These are phyloP conservation scores for Aspergillus aculeatus DNA, from an alignment of 2,329 filamentous ascomycete genomes.

Conservation along the genomic window DNA sequence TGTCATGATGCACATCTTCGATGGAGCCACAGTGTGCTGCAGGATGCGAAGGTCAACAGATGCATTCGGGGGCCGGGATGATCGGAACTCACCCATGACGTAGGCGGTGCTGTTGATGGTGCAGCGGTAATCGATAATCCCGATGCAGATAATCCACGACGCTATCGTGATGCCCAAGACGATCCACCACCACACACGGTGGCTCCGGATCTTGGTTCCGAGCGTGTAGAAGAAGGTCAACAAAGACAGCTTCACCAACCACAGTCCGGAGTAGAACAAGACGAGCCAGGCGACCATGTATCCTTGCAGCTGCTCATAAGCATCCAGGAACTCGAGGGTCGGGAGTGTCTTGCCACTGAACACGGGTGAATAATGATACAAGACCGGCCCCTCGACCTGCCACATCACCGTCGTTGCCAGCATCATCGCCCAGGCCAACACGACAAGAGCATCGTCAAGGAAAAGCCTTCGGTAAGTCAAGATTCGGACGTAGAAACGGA, in stretches of 20 bases:
- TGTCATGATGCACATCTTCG: conserved; percentile 18
- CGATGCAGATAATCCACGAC: conserved; percentile 17
- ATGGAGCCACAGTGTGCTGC: conserved; percentile 14
- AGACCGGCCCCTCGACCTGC: conserved; percentile 13
- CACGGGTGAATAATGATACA: conserved; percentile 14
- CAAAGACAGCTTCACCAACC: conserved; percentile 21
- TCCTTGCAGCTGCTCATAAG: too few relatives aligned
- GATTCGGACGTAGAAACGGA: too few relatives aligned
- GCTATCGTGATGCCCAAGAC: conserved; percentile 11
- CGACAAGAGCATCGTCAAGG: conserved; percentile 4
- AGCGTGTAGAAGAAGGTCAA: conserved; percentile 20
- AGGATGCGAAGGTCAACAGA: not conserved
- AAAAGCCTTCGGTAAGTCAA: too few relatives aligned
- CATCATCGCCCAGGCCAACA: conserved; percentile 18
- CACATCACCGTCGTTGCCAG: conserved; percentile 16
- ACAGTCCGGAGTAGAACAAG: conserved; percentile 18
- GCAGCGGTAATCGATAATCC: conserved; percentile 20
- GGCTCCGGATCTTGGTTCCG: conserved; percentile 13
- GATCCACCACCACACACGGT: conserved; percentile 20
- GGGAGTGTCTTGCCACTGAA: not conserved
- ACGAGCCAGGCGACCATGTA: conserved; percentile 13
- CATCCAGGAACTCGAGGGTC: conserved; percentile 4
- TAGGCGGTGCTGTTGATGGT: conserved; percentile 13
- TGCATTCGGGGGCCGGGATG: not conserved
- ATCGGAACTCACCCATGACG: conserved; percentile 16